Evolutionary conservation across 2,329 filamentous ascomycete species (phyloP), one percentile per base, ranked within the genome.

Genomic region (Verticillium isaacii): DNA sequence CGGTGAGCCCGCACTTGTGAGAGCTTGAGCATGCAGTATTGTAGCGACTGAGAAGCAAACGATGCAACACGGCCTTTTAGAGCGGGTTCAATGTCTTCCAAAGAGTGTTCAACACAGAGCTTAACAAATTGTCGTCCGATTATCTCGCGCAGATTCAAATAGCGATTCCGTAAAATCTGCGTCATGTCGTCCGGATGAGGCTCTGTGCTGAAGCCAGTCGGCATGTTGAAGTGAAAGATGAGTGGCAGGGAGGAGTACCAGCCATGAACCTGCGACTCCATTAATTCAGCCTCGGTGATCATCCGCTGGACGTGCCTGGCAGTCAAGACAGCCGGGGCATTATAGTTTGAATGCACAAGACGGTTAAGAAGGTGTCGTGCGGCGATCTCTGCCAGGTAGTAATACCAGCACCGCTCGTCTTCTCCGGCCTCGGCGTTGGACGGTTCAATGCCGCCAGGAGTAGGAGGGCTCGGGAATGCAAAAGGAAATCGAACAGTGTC

Each of bases 331-430:
- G 58, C 58, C 1, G 63, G 58, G 0, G 56, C 52, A 2, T 62
- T 34, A 2, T 57, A 56, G 23, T 64, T 60, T 1, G 62, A 56
- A 2, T 60, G 58, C 12, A 39, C 58, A 17, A 65, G 61, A 34
- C 60, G 63, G 23, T 56, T 62, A n/a, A 58, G 52, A 29, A 65
- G 63, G 3, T 59, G 62, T 8, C 60, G 39, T 3, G 63, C 62
- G 5, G 63, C 58, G 14, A 65, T 60, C 39, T 65, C 63, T 45
- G 63, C 63, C 2, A 65, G 39, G 15, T 64, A 65, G 41, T 65
- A 65, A 15, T 65, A 63, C 63, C 63, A 65, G 29, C 37, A 65
- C 25, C 63, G 32, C 19, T 65, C 60, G 6, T 65, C 63, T 23
- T 57, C 56, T 6, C 56, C 56, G 14, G 29, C 61, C 39, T 56